Conservation (phyloP, 1,284 basidiomycete genomes). For the Gomphus bonarii region DNA sequence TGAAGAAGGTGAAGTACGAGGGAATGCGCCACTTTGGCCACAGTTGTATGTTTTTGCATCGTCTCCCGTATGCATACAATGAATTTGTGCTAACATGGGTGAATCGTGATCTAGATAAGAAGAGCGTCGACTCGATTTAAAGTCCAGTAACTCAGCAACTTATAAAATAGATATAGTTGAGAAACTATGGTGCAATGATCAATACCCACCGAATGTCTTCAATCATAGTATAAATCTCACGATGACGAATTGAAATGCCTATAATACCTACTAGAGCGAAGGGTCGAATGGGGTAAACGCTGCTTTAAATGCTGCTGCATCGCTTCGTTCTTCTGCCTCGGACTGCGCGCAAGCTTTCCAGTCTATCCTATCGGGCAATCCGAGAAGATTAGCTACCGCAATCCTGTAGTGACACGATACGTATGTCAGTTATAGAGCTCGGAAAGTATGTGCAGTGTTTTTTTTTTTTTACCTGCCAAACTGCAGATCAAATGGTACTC, state of each 20-base stretch:
- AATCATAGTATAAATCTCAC: neutral
- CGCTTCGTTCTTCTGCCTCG: conserved; percentile 74
- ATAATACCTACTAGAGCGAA: conserved; percentile 6
- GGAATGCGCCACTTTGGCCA: conserved; percentile 52
- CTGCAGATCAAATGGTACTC: conserved; percentile 77
- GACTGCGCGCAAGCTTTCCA: conserved; percentile 82
- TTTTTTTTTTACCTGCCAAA: conserved; percentile 91
- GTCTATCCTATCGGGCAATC: conserved; percentile 68
- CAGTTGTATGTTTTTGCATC: conserved; percentile 7
- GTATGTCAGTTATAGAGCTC: too few species aligned
- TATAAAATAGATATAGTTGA: neutral
- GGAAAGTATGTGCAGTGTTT: conserved; percentile 16
- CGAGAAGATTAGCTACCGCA: conserved; percentile 66
- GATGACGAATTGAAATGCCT: neutral
- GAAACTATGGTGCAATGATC: neutral
- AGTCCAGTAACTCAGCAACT: neutral
- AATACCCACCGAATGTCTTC: neutral
- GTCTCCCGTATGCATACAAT: neutral
- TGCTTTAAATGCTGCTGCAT: conserved; percentile 72
- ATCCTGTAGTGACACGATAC: too few species aligned
- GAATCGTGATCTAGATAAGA: conserved; percentile 1
- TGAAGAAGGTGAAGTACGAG: conserved; percentile 58
- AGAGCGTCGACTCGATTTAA: neutral
- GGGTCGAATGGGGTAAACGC: conserved; percentile 69
- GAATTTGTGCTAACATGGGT: neutral